Evolutionary conservation across 345 rosid genomes (phyloP), one percentile per base, ranked within the genome.

Genomic region (Populus ilicifolia): DNA sequence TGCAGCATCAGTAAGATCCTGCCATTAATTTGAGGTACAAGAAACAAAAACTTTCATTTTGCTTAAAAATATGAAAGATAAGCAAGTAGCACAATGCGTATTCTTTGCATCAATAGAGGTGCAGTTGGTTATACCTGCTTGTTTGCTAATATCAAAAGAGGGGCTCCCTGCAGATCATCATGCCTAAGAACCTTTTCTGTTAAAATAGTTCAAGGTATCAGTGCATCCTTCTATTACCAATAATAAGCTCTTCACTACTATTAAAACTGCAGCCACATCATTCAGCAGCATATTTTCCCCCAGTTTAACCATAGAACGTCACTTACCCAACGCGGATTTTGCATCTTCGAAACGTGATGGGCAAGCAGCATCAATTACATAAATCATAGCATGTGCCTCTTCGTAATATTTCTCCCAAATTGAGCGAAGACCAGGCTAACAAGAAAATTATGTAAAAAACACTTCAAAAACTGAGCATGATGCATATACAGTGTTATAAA

Each of bases 401-500:
- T 96, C 99, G 70, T 92, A 96, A 75, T 96, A 96, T 85, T 96
- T 96, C 86, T 96, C 99, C 99, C 99, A 96, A 77, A 96, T 94
- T 5, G 99, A 89, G 69, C 98, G 92, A 44, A 96, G 95, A 70
- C 99, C 99, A 83, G 89, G 90, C 99, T 96, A 89, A 43, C 62
- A 79, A 75, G 54, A 81, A 69, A 16, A 75, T 56, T 66, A 1
- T 4, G 43, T 13, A 72, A 61, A 68, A 61, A 12, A 59, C 23
- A 3, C 14, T 3, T 33, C 36, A 33, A 33, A 33, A 33, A 33
- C 36, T 33, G 36, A 33, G 36, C 36, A 33, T 33, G 36, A 33
- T 33, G 13, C 13, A 41, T 41, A 41, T 41, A 41, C 46, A 43
- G 46, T 43, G 14, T 43, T 11, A 11, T 43, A 43, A 14, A 43